Base-by-base conservation (phyloP, 768 basidiomycete species). In the Asterophora parasitica region DNA sequence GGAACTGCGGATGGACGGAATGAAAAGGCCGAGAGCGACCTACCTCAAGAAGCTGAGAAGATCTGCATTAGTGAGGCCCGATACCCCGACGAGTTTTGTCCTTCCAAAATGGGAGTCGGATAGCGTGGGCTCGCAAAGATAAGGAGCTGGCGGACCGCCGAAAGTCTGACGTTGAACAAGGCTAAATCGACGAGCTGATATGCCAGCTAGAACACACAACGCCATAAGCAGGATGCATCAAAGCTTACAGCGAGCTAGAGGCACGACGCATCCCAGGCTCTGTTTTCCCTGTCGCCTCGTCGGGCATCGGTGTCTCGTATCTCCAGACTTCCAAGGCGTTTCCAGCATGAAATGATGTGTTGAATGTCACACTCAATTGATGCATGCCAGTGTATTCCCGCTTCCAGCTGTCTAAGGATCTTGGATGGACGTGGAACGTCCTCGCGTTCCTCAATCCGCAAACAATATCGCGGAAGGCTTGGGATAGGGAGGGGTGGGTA, bases 61-160 rank as follows among this genome's bases (percentile, higher is more conserved):
- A 15, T 55, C 44, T 3, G 45, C 34, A 35, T 55, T 55, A 8
- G 41, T 52, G 4, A 55, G 44, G 17, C 51, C 51, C 5, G 17
- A 26, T 2, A 52, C 20, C 16, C 10, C 12, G 15, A 42, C 30
- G 2, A 55, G 34, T 11, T 37, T 17, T 10, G 23, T 44, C 1
- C 35, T 9, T 11, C 44, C 16, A 53, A 12, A 12, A n/a, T 46
- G 11, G 52, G 31, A 16, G 44, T 26, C 7, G 44, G n/a, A 19
- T 2, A 15, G 30, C 32, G 26, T 1, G 37, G 39, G 28, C 51
- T 48, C 6, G 44, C 39, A 19, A 53, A 19, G 4, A 35, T 10
- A 20, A 53, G 31, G 16, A 53, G 45, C 11, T 41, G 19, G 15
- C 48, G 12, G 13, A 10, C 23, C 16, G n/a, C n/a, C n/a, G 46